Conservation (phyloP, 2,329 filamentous ascomycete species). For the Lecanicillium sp. region DNA sequence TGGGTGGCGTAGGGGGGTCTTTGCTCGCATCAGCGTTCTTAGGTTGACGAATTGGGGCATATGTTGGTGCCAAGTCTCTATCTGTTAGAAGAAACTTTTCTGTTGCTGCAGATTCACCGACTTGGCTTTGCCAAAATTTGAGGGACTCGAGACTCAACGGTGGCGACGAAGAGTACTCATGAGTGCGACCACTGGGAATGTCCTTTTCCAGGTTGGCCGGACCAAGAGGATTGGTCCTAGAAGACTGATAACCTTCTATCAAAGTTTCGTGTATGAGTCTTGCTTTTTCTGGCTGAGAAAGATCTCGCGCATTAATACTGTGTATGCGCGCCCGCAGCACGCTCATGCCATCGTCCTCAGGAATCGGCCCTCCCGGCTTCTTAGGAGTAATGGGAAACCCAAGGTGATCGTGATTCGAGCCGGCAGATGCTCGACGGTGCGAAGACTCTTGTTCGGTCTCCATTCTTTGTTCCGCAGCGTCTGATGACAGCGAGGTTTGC, state of each 20-base stretch:
- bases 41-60: slow-evolving; percentile 45
- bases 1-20: slow-evolving; percentile 14
- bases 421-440: not conserved
- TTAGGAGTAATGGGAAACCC: slow-evolving; percentile 21
- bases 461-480: too few species aligned
- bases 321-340: slow-evolving; percentile 59
- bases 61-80: slow-evolving; percentile 60
- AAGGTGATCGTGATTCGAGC: slow-evolving; percentile 21
- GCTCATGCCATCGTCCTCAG: slow-evolving; percentile 74
- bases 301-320: slow-evolving; percentile 53
- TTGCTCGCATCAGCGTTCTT: slow-evolving; percentile 37
- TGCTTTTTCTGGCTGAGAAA: slow-evolving; percentile 57
- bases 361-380: slow-evolving; percentile 35
- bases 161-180: slow-evolving; percentile 14
- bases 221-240: slow-evolving; percentile 13
- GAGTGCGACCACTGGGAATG: slow-evolving; percentile 9
- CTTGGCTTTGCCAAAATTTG: slow-evolving; percentile 48
- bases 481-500: too few species aligned
- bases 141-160: slow-evolving; percentile 43
- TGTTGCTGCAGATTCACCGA: slow-evolving; percentile 27
- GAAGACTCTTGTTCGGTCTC: not conserved
- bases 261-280: slow-evolving; percentile 62
- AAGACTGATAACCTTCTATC: slow-evolving; percentile 55
- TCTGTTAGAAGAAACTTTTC: slow-evolving; percentile 44
- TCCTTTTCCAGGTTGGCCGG: slow-evolving; percentile 28